Evolutionary conservation across 768 basidiomycete genomes (phyloP), one percentile per base, ranked within the genome.

Genomic region (Tricholoma sp.): DNA sequence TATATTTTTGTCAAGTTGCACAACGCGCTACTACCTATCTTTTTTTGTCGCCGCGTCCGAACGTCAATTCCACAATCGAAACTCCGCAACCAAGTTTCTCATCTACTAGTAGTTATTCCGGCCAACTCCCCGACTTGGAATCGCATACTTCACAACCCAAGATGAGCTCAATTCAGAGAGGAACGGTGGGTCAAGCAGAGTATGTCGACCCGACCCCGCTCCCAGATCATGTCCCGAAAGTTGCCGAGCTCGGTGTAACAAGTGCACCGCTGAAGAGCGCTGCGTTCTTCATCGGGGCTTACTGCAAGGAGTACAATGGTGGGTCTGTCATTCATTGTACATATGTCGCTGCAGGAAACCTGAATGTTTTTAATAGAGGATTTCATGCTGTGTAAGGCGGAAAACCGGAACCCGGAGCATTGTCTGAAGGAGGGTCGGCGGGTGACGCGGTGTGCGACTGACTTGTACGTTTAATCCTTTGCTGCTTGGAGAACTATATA

Each of bases 291-390:
- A 85, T 99, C 69, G 97, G 94, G 29, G 88, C 90, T 36, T 83
- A 92, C 70, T 99, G 96, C 83, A 93, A 93, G 73, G 91, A 94
- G 56, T 96, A 85, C 76, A 98, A 96, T 75, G 96, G 96, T 98
- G 58, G 52, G 89, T 74, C 13, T 24, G 13, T n/a, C 29, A n/a
- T 32, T 24, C 29, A 28, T 31, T 31, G 11, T 18, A 28, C 13
- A 20, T n/a, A n/a, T 37, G 55, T 10, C 48, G 33, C 52, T 12
- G 10, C 31, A 34, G 45, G 41, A 47, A 13, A 59, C 36, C 50
- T 55, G 24, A 10, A n/a, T 3, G 3, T 33, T 36, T 44, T 52
- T 24, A 24, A 24, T 53, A 74, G 74, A 74, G 69, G 74, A 74
- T 62, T 74, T 75, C 54, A 96, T 98, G 93, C 88, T 98, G 53